Base-by-base conservation (phyloP, 345 rosid species). In the Camelina laxa region DNA sequence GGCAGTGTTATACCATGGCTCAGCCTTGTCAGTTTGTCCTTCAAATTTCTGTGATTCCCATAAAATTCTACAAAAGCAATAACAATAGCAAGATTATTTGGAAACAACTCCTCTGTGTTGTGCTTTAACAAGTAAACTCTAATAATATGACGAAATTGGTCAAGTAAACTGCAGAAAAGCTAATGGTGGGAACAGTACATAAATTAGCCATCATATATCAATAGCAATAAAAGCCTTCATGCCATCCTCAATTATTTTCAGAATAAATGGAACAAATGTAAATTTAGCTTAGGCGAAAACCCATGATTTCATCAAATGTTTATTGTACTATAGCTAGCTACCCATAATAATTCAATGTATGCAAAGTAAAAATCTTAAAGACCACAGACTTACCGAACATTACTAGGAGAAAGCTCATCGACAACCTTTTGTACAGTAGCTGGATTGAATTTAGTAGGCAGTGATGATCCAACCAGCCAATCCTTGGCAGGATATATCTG, bases 11-110 rank as follows among this genome's bases (percentile, higher is more conserved):
- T 94, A 94, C 96, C 96, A 94, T 30, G 97, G 98, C 82, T 94
- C 97, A 44, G 67, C 83, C 90, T 70, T 84, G 65, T 86, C 84
- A 57, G 95, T 86, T 44, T 76, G 78, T 64, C 91, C 97, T 83
- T 91, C 96, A 86, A 94, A 94, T 51, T 84, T 86, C 85, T 94
- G 87, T 11, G 98, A 94, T 72, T 85, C 92, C 96, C 98, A 94
- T 56, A 91, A 85, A 77, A 94, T 88, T 77, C 98, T 94, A 83
- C 67, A 57, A 72, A 79, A 45, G 75, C 48, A 73, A 56, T 5
- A 53, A 53, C 31, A 70, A 75, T 45, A 76, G 68, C 57, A 62
- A 70, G 70, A 21, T 19, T 57, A 9, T 63, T 73, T 16, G 22
- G 10, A 27, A 75, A 60, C 38, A 75, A 36, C 11, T 75, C 30